These are phyloP conservation scores for Apophysomyces elegans DNA, from an alignment of 371 early-diverging fungal species.

Conservation along the genomic window DNA sequence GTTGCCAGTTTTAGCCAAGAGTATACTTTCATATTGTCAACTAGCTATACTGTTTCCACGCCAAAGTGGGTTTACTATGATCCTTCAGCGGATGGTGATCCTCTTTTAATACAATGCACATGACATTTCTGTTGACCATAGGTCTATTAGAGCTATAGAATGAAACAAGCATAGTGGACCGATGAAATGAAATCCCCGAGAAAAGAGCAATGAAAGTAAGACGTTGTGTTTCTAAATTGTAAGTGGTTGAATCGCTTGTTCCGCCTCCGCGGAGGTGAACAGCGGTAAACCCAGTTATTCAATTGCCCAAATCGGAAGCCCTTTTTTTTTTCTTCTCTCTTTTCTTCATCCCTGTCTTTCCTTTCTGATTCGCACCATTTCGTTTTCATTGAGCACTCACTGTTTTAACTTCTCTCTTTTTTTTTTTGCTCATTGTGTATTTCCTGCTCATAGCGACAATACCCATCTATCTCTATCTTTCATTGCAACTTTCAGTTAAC, in stretches of 20 bases:
- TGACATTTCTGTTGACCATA: too few relatives aligned
- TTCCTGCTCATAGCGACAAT: not conserved
- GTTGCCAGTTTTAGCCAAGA: not conserved
- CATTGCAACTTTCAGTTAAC: not conserved
- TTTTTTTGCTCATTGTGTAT: conserved; percentile 14
- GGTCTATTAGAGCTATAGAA: too few relatives aligned
- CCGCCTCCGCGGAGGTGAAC: conserved; percentile 7
- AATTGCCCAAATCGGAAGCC: conserved; percentile 3
- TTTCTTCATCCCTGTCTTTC: conserved; percentile 5
- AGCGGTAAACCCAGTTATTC: not conserved
- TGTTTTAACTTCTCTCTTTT: conserved; percentile 14
- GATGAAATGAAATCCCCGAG: too few relatives aligned
- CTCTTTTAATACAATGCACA: too few relatives aligned
- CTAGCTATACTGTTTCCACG: too few relatives aligned
- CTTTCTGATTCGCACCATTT: conserved; percentile 10
- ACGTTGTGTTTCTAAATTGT: not conserved
- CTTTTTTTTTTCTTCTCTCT: conserved; percentile 3
- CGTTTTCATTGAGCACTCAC: conserved; percentile 1
- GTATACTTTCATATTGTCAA: not conserved
- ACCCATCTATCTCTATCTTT: conserved; percentile 5
- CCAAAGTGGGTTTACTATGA: too few relatives aligned
- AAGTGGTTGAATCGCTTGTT: not conserved
- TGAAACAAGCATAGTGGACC: too few relatives aligned
- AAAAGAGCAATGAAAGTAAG: too few relatives aligned
- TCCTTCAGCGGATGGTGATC: too few relatives aligned